Conservation (phyloP, 805 yeast species). For the Candida coquimbonensis region DNA sequence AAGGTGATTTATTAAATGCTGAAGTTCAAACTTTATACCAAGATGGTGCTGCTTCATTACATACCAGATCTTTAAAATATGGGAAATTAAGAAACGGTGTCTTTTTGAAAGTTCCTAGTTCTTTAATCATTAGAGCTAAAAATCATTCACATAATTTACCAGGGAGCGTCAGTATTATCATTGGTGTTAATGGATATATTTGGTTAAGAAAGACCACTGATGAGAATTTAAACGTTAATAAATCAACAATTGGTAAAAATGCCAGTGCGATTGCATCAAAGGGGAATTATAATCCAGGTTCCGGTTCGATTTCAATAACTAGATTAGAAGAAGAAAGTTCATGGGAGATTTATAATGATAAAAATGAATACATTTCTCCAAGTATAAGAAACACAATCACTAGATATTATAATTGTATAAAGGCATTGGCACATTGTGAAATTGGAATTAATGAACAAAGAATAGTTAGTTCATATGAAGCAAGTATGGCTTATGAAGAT, state of each 20-base stretch:
- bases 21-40: constrained; percentile 87
- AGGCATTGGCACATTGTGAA: constrained; percentile 76
- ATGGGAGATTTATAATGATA: constrained; percentile 91
- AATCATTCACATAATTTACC: constrained; percentile 86
- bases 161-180: constrained; percentile 83
- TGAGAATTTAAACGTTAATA: constrained; percentile 22
- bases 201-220: constrained; percentile 76
- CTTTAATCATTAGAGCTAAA: constrained; percentile 76
- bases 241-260: constrained; percentile 25
- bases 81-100: constrained; percentile 93
- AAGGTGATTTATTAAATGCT: constrained; percentile 92
- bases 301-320: constrained; percentile 64
- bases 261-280: constrained; percentile 25
- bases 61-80: constrained; percentile 90
- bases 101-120: constrained; percentile 73
- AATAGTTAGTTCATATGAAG: constrained; percentile 77
- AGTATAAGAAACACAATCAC: constrained; percentile 67
- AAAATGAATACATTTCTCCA: constrained; percentile 63
- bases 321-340: constrained; percentile 88
- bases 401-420: constrained; percentile 77
- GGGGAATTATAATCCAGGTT: constrained; percentile 44
- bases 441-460: constrained; percentile 82
- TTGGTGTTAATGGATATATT: constrained; percentile 92
- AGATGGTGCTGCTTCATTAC: constrained; percentile 90
- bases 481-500: constrained; percentile 68